Conservation (phyloP, 208 protist species). For the Strigomonas oncopelti region DNA sequence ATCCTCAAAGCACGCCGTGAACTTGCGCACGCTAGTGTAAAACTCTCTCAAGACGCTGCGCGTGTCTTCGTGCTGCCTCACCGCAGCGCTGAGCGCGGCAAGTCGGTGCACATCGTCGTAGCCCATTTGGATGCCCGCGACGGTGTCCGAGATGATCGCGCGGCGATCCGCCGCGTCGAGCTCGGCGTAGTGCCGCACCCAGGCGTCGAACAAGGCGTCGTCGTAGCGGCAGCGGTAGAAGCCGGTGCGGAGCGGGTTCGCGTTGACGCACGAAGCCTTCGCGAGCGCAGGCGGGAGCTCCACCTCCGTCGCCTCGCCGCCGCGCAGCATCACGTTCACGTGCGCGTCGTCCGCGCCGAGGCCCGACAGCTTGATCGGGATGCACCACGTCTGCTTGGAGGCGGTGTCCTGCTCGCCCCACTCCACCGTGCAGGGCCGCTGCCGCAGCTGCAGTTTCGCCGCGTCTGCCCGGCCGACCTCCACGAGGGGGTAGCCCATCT, state of each 20-base stretch:
- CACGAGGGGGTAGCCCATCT: slow-evolving; percentile 92
- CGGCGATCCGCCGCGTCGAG: slow-evolving; percentile 47
- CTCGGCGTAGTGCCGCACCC: slow-evolving; percentile 40
- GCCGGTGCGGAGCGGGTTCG: slow-evolving; percentile 65
- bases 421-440: slow-evolving; percentile 69
- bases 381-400: slow-evolving; percentile 42
- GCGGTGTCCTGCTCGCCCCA: slow-evolving; percentile 21
- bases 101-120: slow-evolving; percentile 58
- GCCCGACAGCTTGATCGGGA: slow-evolving; percentile 47
- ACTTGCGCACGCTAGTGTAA: slow-evolving; percentile 23
- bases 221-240: slow-evolving; percentile 89
- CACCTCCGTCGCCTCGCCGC: slow-evolving; percentile 33
- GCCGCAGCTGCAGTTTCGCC: slow-evolving; percentile 40
- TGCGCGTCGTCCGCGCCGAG: slow-evolving; percentile 22
- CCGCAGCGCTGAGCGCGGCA: slow-evolving; percentile 24
- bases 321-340: slow-evolving; percentile 49
- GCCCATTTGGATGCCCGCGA: slow-evolving; percentile 73
- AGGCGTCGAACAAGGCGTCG: slow-evolving; percentile 43
- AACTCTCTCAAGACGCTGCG: slow-evolving; percentile 58
- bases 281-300: slow-evolving; percentile 35
- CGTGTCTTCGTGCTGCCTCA: slow-evolving; percentile 47
- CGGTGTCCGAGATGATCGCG: slow-evolving; percentile 70
- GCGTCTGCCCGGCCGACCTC: slow-evolving; percentile 37
- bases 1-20: slow-evolving; percentile 47
- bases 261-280: slow-evolving; percentile 43